These are phyloP conservation scores for Litchi chinensis DNA, from an alignment of 345 rosid genomes.

Conservation along the genomic window DNA sequence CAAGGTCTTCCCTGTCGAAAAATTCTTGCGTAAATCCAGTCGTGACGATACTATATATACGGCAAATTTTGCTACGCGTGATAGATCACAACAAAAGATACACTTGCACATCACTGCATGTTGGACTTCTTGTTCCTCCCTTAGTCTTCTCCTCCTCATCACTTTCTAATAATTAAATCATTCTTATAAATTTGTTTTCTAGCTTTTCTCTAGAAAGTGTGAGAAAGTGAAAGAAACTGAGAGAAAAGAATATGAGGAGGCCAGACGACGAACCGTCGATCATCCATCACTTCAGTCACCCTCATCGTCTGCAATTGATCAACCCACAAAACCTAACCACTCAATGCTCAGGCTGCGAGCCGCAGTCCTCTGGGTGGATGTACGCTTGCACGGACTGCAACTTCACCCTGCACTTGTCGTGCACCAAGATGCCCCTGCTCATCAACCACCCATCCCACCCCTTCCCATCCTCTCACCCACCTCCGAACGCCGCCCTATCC, in stretches of 20 bases:
- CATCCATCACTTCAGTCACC: conserved; percentile 59
- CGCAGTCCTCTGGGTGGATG: conserved; percentile 33
- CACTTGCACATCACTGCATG: no score
- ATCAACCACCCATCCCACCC: conserved; percentile 65
- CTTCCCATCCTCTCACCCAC: conserved; percentile 49
- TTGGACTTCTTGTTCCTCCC: no score
- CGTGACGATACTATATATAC: no score
- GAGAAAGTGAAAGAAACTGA: neutral
- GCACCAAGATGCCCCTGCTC: conserved; percentile 53
- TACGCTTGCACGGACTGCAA: conserved; percentile 58
- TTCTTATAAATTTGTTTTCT: neutral
- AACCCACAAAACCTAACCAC: conserved; percentile 26
- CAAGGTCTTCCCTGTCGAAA: neutral
- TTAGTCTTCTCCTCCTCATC: neutral
- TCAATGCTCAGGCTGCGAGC: conserved; percentile 50
- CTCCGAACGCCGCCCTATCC: conserved; percentile 48
- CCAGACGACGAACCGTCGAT: conserved; percentile 34
- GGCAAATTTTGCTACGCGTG: no score
- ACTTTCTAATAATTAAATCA: no score
- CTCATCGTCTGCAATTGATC: conserved; percentile 50
- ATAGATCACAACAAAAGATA: no score
- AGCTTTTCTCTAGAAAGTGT: neutral
- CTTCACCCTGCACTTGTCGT: conserved; percentile 56
- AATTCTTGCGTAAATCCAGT: no score
- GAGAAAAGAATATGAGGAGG: conserved; percentile 43